Base-by-base conservation (phyloP, 805 yeast genomes). In the Pichia californica region DNA sequence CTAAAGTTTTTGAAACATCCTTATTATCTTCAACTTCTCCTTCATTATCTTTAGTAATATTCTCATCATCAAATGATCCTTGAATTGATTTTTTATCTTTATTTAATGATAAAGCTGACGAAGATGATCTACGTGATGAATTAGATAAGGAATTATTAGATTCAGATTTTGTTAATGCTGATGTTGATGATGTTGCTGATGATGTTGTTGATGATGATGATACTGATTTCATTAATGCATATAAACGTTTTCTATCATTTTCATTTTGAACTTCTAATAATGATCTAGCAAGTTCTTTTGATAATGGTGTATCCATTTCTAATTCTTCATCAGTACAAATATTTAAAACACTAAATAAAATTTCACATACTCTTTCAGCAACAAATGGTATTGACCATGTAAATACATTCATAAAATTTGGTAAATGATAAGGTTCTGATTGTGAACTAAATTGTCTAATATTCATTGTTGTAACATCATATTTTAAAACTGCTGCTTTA, bases 311-410 rank as follows among this genome's bases (percentile, higher is more conserved):
- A 15, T 79, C 91, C 56, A 82, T 87, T 45, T 81, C 91, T 46
- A 91, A 72, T 63, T 91, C 99, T 58, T 91, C 96, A 58, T 89
- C 95, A 0, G 97, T 85, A 67, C 99, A 91, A 45, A 93, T 86
- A 62, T 91, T 91, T 60, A 93, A 73, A 31, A 91, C 85, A 1
- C 93, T 77, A 19, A 88, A 84, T 58, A 91, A 72, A 83, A 91
- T 89, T 60, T 93, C 98, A 13, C 95, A 86, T 43, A 89, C 85
- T 58, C 93, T 87, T 61, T 91, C 96, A 18, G 97, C 98, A 20
- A 93, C 97, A 68, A 93, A 91, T 7, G 98, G 99, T 45, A 91
- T 69, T 2, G 96, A 86, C 98, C 98, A 93, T 10, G 95, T 83
- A 63, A 91, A 91, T 7, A 91, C 96, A 62, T 93, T 97, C 95